Conservation (phyloP, 192 early-diverging fungal species). For the Coemansia sp. region DNA sequence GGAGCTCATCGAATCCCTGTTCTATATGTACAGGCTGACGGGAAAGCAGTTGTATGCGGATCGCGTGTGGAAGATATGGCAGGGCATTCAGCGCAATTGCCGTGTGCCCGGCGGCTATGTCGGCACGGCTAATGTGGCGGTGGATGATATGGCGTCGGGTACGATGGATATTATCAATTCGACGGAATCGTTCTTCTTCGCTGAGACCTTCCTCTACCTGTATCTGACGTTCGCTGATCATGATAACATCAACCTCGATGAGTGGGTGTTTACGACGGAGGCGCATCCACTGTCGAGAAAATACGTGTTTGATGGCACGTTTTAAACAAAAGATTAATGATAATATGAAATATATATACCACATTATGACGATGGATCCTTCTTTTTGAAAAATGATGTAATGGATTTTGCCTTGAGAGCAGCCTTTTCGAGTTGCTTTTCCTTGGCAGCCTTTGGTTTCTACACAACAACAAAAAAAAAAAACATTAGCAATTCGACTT, state of each 20-base stretch:
- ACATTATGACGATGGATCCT: neutral
- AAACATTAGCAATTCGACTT: no score
- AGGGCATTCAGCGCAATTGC: slow-evolving; percentile 69
- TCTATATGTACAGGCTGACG: slow-evolving; percentile 71
- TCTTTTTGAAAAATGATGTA: slow-evolving; percentile 41
- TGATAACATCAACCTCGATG: slow-evolving; percentile 65
- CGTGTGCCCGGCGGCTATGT: slow-evolving; percentile 63
- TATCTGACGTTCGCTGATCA: slow-evolving; percentile 81
- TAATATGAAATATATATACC: neutral
- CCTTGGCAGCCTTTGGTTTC: slow-evolving; percentile 44
- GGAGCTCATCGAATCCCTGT: slow-evolving; percentile 72
- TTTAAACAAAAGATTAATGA: slow-evolving; percentile 19
- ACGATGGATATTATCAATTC: slow-evolving; percentile 34
- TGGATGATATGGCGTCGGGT: slow-evolving; percentile 30
- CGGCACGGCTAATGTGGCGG: slow-evolving; percentile 48
- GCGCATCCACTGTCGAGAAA: slow-evolving; percentile 74
- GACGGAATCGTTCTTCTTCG: slow-evolving; percentile 78
- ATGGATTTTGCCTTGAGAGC: slow-evolving; percentile 44
- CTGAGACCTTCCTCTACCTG: slow-evolving; percentile 91
- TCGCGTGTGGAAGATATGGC: slow-evolving; percentile 69
- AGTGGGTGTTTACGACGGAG: slow-evolving; percentile 95
- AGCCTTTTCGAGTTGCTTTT: slow-evolving; percentile 42
- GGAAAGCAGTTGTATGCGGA: slow-evolving; percentile 65
- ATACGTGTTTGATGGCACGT: slow-evolving; percentile 39
- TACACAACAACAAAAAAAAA: neutral